Evolutionary conservation across 257 asterid species (phyloP), one percentile per base, ranked within the genome.

Genomic region (Petunia secreta): DNA sequence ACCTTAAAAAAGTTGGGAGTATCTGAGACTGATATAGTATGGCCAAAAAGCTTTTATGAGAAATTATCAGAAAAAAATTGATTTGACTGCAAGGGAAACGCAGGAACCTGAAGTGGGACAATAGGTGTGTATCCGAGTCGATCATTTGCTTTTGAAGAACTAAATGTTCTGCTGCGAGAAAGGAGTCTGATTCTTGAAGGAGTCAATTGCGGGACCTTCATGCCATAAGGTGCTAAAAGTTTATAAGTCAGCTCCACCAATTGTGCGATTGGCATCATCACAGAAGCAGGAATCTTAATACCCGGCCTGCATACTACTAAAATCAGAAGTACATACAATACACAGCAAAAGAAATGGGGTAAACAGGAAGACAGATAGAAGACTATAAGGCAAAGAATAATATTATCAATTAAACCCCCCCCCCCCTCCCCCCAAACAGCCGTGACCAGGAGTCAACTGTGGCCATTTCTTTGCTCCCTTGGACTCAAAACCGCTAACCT

Each of bases 121-220:
- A 94, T 86, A 58, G 98, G 98, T 59, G 90, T 79, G 86, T 96
- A 96, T 87, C 99, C 98, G 81, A 96, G 88, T 75, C 78, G 91
- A 38, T 91, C 97, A 86, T 89, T 90, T 83, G 99, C 99, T 92
- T 89, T 96, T 60, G 96, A 91, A 87, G 90, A 85, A 83, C 87
- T 59, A 85, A 96, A 94, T 59, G 97, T 92, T 87, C 98, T 88
- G 93, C 89, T 90, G 83, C 88, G 74, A 69, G 99, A 92, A 46
- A 96, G 85, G 83, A 96, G 95, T 82, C 99, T 91, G 82, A 96
- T 86, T 91, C 99, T 89, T 64, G 99, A 94, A 78, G 99, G 98
- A 80, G 96, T 96, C 83, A 96, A 86, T 89, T 96, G 98, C 0
- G 98, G 98, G 80, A 94, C 99, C 88, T 89, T 91, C 99, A 96